phyloP scores from a whole-genome alignment of 129 eudicot species.

The Silybum marianum region DNA sequence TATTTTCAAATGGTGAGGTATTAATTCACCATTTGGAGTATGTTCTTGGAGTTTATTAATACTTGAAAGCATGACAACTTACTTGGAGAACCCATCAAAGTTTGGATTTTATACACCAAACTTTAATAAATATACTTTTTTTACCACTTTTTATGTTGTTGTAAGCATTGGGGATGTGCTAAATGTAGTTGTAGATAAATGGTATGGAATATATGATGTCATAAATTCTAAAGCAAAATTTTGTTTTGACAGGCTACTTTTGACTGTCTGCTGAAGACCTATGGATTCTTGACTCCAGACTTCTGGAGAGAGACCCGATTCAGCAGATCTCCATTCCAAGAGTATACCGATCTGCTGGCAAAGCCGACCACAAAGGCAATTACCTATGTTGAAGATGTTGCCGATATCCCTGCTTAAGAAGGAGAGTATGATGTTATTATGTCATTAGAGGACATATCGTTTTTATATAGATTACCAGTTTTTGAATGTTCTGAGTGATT shows the following conservation, averaged over 20 bases:
- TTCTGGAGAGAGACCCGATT: slow-evolving; percentile 76
- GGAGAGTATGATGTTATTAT: slow-evolving; percentile 17
- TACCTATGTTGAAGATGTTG: slow-evolving; percentile 48
- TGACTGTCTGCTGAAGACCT: slow-evolving; percentile 67
- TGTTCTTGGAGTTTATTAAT: neutral
- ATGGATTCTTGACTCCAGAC: slow-evolving; percentile 69
- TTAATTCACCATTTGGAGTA: neutral
- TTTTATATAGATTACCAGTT: slow-evolving; percentile 38
- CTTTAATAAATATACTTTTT: neutral
- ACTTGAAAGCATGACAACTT: neutral
- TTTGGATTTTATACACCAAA: neutral
- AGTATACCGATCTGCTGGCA: slow-evolving; percentile 57
- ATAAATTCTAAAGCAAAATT: neutral
- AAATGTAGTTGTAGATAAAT: neutral
- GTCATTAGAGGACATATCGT: slow-evolving; percentile 26
- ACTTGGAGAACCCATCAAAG: neutral
- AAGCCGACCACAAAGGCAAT: slow-evolving; percentile 55
- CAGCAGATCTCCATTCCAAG: slow-evolving; percentile 66
- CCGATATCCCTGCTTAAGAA: slow-evolving; percentile 40
- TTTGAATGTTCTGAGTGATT: slow-evolving; percentile 23
- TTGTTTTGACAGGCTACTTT: slow-evolving; percentile 59
- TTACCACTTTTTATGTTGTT: neutral
- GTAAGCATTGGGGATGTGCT: neutral
- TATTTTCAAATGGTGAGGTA: too few relatives aligned
- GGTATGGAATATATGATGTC: neutral